These are phyloP conservation scores for Beauveria varroae DNA, from an alignment of 2,329 filamentous ascomycete genomes.

Conservation along the genomic window DNA sequence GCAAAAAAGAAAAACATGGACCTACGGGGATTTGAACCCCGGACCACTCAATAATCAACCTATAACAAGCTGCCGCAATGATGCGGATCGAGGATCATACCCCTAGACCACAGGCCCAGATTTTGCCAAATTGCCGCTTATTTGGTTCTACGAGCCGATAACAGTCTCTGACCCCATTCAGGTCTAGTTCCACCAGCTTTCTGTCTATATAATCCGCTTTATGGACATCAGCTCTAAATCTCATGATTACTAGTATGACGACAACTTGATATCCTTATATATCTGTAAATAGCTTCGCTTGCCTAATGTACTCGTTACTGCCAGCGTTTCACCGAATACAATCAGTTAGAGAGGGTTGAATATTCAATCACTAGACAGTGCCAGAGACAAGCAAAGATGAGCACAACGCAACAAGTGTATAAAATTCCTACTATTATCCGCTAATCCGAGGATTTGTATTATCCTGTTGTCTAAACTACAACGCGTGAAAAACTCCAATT, in stretches of 20 bases:
- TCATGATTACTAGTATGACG: too few species aligned
- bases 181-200: too few species aligned
- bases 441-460: constrained; percentile 9
- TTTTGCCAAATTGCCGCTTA: neutral
- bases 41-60: constrained; percentile 1
- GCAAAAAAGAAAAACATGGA: neutral
- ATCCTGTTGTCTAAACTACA: constrained; percentile 20
- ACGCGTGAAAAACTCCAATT: neutral
- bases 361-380: too few species aligned
- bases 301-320: too few species aligned
- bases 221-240: too few species aligned
- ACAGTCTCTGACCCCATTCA: neutral
- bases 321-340: too few species aligned
- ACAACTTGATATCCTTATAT: too few species aligned
- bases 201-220: too few species aligned
- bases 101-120: constrained; percentile 8
- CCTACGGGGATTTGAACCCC: constrained; percentile 9
- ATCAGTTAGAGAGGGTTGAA: too few species aligned
- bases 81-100: constrained; percentile 8
- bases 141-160: neutral
- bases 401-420: neutral
- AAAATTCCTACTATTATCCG: neutral
- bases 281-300: too few species aligned
- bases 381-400: neutral
- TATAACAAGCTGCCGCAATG: neutral